These are phyloP conservation scores for Ajuga reptans DNA, from an alignment of 305 asterid genomes.

Conservation along the genomic window DNA sequence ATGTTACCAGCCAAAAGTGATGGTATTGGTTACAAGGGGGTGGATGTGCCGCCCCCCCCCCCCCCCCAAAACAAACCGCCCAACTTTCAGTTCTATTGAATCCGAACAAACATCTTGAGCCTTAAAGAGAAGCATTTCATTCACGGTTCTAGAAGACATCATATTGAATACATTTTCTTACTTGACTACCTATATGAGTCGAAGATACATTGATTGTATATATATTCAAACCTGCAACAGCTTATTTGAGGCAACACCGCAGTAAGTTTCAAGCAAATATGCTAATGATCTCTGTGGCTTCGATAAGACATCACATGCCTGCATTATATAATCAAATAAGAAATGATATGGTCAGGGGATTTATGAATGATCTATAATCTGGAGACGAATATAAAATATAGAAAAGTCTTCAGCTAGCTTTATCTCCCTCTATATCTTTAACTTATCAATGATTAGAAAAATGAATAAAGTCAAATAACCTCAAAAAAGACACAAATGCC, in stretches of 20 bases:
- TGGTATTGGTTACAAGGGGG: neutral
- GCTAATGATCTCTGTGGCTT: constrained; percentile 97
- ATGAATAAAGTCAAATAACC: constrained; percentile 13
- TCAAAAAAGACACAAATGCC: neutral
- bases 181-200: neutral
- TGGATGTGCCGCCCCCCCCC: neutral
- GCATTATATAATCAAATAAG: constrained; percentile 29
- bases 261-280: constrained; percentile 74
- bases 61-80: neutral
- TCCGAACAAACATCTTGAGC: neutral
- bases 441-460: constrained; percentile 7
- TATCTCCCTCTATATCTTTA: constrained; percentile 5
- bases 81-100: neutral
- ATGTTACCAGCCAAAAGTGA: constrained; percentile 10
- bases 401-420: neutral
- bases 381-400: constrained; percentile 2
- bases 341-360: constrained; percentile 15
- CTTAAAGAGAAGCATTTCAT: neutral
- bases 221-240: constrained; percentile 57
- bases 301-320: constrained; percentile 83
- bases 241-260: constrained; percentile 64
- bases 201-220: neutral
- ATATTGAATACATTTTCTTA: neutral
- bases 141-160: neutral
- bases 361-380: neutral